Evolutionary conservation across 192 early-diverging fungal species (phyloP), one percentile per base, ranked within the genome.

Genomic region (Coemansia sp.): DNA sequence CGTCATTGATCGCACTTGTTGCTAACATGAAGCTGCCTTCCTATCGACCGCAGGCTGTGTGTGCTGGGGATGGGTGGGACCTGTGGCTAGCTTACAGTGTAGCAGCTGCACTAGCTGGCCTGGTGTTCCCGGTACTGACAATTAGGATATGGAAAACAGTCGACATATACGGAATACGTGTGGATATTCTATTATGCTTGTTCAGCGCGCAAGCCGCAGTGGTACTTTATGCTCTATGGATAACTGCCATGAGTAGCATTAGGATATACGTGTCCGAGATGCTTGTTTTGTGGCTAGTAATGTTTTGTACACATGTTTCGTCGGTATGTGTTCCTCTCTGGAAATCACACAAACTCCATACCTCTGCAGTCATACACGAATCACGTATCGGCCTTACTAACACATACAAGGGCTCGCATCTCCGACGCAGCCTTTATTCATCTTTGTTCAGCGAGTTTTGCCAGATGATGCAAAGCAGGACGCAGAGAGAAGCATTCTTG

Each of bases 21-120:
- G 49, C 68, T 36, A 71, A 57, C 44, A 20, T 58, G 12, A 46
- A n/a, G 12, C 65, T 65, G 48, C 45, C 43, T 9, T 7, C 10
- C 14, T 66, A 62, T 35, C 59, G 18, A 9, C 11, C 56, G 8
- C 66, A 36, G n/a, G 20, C 51, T 48, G 66, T 69, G 0, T 80
- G 77, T 34, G n/a, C 46, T 11, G 63, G 55, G 14, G 58, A 46
- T 26, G 68, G 73, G 14, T 81, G 78, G 78, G 69, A 56, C 18
- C 30, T 68, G 62, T 81, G 78, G 78, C 66, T 66, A 7, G 69
- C 66, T 4, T 81, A 81, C 39, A 64, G 73, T 33, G 45, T 66
- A 14, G 68, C 77, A 15, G 49, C 68, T 26, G 46, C 56, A 6
- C 64, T 39, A 20, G 36, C 46, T 35, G 78, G 58, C 5, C 49